Evolutionary conservation across 768 basidiomycete species (phyloP).

Genomic region (Pleurotus platypus): DNA sequence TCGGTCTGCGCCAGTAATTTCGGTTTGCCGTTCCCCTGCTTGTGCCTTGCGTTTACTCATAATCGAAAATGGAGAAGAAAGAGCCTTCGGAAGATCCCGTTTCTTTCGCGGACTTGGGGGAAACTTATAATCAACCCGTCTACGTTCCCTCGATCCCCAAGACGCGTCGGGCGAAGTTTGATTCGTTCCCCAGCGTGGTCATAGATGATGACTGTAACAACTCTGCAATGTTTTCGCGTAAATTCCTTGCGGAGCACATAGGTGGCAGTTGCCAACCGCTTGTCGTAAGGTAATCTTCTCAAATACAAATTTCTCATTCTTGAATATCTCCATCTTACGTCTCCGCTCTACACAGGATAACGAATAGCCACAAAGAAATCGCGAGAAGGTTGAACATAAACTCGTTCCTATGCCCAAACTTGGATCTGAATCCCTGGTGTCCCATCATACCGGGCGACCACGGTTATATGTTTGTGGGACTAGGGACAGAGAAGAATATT

Average conservation of each 20-base stretch:
- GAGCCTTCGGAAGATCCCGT: neutral
- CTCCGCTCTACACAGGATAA: constrained; percentile 17
- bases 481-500: constrained; percentile 40
- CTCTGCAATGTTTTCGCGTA: constrained; percentile 35
- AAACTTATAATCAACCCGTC: neutral
- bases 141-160: neutral
- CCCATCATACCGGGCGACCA: constrained; percentile 44
- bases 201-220: constrained; percentile 16
- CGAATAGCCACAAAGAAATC: constrained; percentile 20
- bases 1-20: neutral
- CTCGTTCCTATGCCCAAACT: constrained; percentile 46
- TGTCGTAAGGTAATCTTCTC: constrained; percentile 27
- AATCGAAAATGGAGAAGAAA: neutral
- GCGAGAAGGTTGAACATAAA: constrained; percentile 28
- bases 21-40: too few relatives aligned
- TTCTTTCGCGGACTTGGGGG: neutral
- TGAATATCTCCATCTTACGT: neutral
- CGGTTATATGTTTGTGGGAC: constrained; percentile 55
- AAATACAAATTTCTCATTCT: neutral
- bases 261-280: constrained; percentile 37
- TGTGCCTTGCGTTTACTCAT: neutral
- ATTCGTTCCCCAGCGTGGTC: constrained; percentile 15
- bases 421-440: constrained; percentile 53
- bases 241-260: constrained; percentile 30
- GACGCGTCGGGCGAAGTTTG: neutral